phyloP scores from a whole-genome alignment of 257 asterid genomes.

The Knoxia roxburghii region DNA sequence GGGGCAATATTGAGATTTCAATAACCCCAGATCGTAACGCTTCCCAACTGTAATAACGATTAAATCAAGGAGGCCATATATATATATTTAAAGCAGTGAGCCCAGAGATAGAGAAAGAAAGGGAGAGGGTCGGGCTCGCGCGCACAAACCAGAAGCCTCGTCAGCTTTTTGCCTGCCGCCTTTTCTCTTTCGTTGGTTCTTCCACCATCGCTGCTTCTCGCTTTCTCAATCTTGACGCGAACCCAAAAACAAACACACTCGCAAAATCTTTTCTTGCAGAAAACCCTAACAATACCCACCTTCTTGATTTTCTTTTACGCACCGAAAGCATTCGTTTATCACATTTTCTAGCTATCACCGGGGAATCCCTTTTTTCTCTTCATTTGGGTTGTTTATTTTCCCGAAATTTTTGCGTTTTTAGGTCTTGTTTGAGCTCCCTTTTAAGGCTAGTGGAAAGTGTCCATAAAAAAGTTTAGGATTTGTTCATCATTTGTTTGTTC shows the following conservation, averaged over 20 bases:
- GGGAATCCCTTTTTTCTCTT: background rate
- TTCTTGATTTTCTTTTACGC: background rate
- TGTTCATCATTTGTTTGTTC: background rate
- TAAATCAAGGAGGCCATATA: no score
- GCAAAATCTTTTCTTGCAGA: background rate
- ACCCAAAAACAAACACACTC: background rate
- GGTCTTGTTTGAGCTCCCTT: background rate
- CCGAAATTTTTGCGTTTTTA: background rate
- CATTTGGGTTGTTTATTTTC: background rate
- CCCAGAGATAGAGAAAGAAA: no score
- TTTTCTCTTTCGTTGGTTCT: background rate
- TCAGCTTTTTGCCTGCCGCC: constrained; percentile 3
- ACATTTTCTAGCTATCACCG: background rate
- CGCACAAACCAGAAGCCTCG: constrained; percentile 1
- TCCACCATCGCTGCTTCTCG: background rate
- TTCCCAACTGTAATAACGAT: no score
- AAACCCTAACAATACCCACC: background rate
- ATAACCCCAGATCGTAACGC: no score
- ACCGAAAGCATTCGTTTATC: background rate
- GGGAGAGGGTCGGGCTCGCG: no score
- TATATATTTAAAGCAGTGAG: no score
- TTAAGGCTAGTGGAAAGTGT: constrained; percentile 7
- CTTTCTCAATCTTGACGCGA: no score
- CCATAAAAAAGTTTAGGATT: background rate
- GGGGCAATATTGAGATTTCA: no score